Conservation (phyloP, 257 asterid genomes). For the Vinca minor region DNA sequence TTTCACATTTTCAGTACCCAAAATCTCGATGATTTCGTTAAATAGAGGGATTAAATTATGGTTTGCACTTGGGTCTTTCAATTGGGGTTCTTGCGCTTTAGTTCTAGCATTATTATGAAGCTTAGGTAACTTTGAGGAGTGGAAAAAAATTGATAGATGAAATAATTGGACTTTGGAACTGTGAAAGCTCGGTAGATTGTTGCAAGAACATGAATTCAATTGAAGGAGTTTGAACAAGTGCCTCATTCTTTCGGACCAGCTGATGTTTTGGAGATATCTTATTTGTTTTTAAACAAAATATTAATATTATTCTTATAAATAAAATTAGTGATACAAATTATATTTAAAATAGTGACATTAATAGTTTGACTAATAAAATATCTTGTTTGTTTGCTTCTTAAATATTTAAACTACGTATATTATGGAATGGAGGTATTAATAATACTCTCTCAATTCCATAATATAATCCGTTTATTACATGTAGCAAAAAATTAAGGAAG, state of each 20-base stretch:
- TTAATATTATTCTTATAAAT: too few relatives aligned
- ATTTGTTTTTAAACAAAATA: too few relatives aligned
- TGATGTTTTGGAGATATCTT: neutral
- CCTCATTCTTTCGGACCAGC: constrained; percentile 23
- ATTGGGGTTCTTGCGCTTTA: constrained; percentile 19
- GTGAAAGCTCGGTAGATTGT: constrained; percentile 9
- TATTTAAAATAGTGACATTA: too few relatives aligned
- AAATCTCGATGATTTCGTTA: constrained; percentile 57
- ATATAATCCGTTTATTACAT: too few relatives aligned
- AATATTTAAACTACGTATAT: too few relatives aligned
- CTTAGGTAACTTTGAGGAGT: constrained; percentile 14
- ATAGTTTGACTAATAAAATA: too few relatives aligned
- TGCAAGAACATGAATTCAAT: constrained; percentile 21
- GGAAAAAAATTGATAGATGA: too few relatives aligned
- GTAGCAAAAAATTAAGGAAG: too few relatives aligned
- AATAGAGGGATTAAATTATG: constrained; percentile 41
- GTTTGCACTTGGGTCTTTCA: constrained; percentile 18
- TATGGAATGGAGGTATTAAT: too few relatives aligned
- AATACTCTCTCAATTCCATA: too few relatives aligned
- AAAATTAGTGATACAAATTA: too few relatives aligned
- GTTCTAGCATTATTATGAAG: constrained; percentile 21
- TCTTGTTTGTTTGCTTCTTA: too few relatives aligned
- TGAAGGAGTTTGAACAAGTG: constrained; percentile 20
- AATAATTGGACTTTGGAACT: constrained; percentile 23
- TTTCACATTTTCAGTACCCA: constrained; percentile 35